Conservation (phyloP, 768 basidiomycete genomes). For the Psilocybe sp. region DNA sequence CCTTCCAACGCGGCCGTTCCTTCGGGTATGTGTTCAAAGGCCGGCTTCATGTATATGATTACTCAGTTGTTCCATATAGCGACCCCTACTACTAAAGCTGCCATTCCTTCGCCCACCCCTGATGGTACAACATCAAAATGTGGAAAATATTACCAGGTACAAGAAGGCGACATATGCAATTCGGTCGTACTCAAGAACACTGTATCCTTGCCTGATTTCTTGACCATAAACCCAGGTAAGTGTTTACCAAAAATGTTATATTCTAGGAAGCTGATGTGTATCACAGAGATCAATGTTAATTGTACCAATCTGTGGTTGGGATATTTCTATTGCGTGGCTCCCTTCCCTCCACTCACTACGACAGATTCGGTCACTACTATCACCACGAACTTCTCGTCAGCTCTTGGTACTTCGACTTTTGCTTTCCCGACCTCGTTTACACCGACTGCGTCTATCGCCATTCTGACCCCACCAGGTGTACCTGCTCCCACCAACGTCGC, state of each 20-base stretch:
- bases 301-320: conserved; percentile 20
- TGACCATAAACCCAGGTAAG: conserved; percentile 1
- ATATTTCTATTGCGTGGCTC: conserved; percentile 9
- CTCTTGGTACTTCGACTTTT: background rate
- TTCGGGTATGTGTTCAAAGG: no score
- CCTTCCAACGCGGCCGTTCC: background rate
- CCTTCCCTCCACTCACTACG: conserved; percentile 19
- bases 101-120: background rate
- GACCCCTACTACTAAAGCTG: conserved; percentile 2
- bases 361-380: background rate
- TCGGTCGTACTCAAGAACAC: conserved; percentile 1
- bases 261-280: background rate
- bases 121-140: conserved; percentile 5
- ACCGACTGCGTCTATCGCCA: no score
- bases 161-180: conserved; percentile 3
- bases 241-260: no score
- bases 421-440: conserved; percentile 3
- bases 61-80: background rate
- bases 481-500: conserved; percentile 15
- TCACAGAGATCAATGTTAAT: conserved; percentile 14
- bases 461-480: background rate
- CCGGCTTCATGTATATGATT: no score
- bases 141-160: conserved; percentile 5
- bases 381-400: background rate
- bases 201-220: conserved; percentile 1